A percentile compares a stretch with the other conserved stretches of the same genome.
Conservation (phyloP, 257 asterid genomes). For the Eucommia ulmoides region DNA sequence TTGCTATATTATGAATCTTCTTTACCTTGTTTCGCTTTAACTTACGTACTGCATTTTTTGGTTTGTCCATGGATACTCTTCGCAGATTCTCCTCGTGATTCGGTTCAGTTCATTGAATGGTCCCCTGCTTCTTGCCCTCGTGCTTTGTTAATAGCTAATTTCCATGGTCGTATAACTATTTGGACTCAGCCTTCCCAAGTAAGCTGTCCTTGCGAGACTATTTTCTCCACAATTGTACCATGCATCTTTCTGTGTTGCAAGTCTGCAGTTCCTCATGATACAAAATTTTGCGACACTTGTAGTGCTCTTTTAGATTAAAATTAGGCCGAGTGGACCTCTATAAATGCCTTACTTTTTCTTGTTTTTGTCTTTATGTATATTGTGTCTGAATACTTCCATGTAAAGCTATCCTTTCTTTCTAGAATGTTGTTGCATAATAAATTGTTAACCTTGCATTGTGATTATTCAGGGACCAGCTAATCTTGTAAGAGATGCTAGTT, state of each 20-base stretch:
- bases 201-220: slow-evolving; percentile 18
- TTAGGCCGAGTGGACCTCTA: no score
- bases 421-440: neutral
- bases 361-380: neutral
- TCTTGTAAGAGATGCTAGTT: slow-evolving; percentile 87
- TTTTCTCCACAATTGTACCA: slow-evolving; percentile 3
- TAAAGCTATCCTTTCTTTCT: slow-evolving; percentile 1
- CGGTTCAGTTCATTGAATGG: slow-evolving; percentile 97
- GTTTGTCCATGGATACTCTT: slow-evolving; percentile 3
- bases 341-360: neutral
- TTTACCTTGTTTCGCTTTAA: slow-evolving; percentile 5
- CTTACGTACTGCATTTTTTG: neutral
- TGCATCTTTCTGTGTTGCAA: neutral
- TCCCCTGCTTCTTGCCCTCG: slow-evolving; percentile 90
- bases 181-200: slow-evolving; percentile 98
- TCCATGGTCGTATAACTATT: slow-evolving; percentile 89
- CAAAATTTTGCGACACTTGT: no score
- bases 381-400: neutral
- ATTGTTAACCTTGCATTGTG: slow-evolving; percentile 14
- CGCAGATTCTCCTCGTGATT: slow-evolving; percentile 97
- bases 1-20: neutral
- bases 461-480: slow-evolving; percentile 64
- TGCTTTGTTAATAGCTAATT: slow-evolving; percentile 86
- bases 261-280: no score
- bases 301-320: no score